Percentiles rank a stretch among this genome's conserved stretches.
phyloP scores from a whole-genome alignment of 129 eudicot genomes.

The Solidago caesia region DNA sequence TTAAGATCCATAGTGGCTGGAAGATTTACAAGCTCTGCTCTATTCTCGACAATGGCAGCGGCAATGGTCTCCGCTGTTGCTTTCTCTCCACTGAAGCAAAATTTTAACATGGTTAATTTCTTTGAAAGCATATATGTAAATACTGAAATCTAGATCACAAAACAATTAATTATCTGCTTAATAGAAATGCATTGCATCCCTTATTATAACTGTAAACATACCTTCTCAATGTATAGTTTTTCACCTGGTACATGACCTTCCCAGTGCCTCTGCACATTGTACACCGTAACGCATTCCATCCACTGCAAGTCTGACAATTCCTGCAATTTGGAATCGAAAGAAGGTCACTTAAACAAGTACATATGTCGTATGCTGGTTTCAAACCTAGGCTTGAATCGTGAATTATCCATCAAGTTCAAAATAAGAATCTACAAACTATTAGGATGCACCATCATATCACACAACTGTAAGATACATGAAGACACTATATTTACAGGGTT shows the following conservation, averaged over 20 bases:
- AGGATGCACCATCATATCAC: too few species aligned
- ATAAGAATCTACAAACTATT: too few species aligned
- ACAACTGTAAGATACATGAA: too few species aligned
- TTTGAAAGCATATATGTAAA: background rate
- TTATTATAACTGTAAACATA: slow-evolving; percentile 16
- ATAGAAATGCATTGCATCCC: background rate
- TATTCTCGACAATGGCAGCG: slow-evolving; percentile 75
- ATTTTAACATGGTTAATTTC: slow-evolving; percentile 2
- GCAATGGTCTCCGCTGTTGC: slow-evolving; percentile 84
- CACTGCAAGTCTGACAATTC: slow-evolving; percentile 76
- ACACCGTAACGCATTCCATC: slow-evolving; percentile 91
- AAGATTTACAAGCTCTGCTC: slow-evolving; percentile 85
- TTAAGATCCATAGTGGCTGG: slow-evolving; percentile 72
- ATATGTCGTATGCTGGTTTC: background rate
- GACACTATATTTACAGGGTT: background rate
- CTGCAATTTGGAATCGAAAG: slow-evolving; percentile 41
- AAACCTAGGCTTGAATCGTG: too few species aligned
- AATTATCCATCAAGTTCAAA: background rate
- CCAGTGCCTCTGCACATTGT: slow-evolving; percentile 97
- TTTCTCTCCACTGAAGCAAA: slow-evolving; percentile 69
- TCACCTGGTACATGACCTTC: slow-evolving; percentile 83
- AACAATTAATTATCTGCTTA: slow-evolving; percentile 1
- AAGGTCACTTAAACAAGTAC: slow-evolving; percentile 15
- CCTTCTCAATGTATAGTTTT: slow-evolving; percentile 73
- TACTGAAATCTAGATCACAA: background rate